Base-by-base conservation (phyloP, 208 protist species). In the Angomonas ambiguus region DNA sequence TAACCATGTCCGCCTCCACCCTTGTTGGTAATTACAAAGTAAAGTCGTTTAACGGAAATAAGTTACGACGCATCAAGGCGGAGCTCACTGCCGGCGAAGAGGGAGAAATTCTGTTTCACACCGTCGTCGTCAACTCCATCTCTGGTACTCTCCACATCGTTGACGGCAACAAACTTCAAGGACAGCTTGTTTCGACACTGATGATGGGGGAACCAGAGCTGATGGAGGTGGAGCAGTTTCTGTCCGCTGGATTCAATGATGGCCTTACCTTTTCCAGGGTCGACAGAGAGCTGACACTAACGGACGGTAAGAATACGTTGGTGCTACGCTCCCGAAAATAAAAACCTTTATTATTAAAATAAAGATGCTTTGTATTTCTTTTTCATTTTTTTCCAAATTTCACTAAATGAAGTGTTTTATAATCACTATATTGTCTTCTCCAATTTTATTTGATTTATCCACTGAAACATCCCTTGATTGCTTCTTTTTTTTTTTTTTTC, bases 201-300 rank as follows among this genome's bases (percentile, higher is more conserved):
- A 56, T 56, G 49, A 56, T 56, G 49, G 49, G 49, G 10, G n/a
- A 11, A 11, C n/a, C 11, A 8, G n/a, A 56, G n/a, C 22, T 56
- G 49, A 56, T 56, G 49, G n/a, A 16, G 22, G n/a, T 56, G 49
- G 49, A 56, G n/a, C 6, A 8, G n/a, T 56, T 56, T 27, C 38
- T 48, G 38, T 30, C n/a, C n/a, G n/a, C n/a, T 8, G 49, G 49
- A 8, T 56, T 27, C 11, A 56, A 16, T 8, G 49, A 56, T 16
- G 49, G 49, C 49, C 49, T 48, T 48, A 20, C 38, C 38, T 48
- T 48, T 18, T 20, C 13, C 38, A 48, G 38, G 38, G 38, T 48
- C 38, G 38, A 18, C 38, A 18, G 13, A 48, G 18, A 11, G 38
- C 38, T 48, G 38, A 48, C 38, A 18, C 11, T 48, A 11, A 48